These are phyloP conservation scores for Saccharomycopsis lassenensis DNA, from an alignment of 805 yeast genomes.

Conservation along the genomic window DNA sequence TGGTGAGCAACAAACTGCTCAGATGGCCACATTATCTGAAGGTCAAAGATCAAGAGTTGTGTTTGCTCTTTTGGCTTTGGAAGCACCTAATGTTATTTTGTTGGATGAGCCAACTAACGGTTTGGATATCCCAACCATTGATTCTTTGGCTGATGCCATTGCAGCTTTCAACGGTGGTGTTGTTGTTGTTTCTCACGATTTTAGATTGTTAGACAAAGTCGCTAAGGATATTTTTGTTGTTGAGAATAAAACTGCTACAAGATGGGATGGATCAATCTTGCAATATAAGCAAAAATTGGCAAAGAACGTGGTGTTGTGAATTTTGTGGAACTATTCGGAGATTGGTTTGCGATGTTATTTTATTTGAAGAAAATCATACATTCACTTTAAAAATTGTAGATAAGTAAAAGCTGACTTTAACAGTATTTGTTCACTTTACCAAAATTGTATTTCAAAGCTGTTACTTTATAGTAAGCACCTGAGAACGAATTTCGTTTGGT, in stretches of 20 bases:
- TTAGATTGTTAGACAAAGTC: slow-evolving; percentile 92
- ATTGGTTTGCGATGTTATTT: background rate
- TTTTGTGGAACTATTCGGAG: background rate
- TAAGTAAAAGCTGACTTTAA: background rate
- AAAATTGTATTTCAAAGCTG: too few relatives aligned
- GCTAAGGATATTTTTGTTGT: slow-evolving; percentile 97
- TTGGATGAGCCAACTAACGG: slow-evolving; percentile 99
- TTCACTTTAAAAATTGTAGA: slow-evolving; percentile 5
- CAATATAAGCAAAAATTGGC: slow-evolving; percentile 94
- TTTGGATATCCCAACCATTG: slow-evolving; percentile 96
- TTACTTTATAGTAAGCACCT: too few relatives aligned
- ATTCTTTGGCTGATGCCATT: slow-evolving; percentile 94
- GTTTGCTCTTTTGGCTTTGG: slow-evolving; percentile 89
- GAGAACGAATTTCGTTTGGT: too few relatives aligned
- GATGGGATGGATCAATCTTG: slow-evolving; percentile 90
- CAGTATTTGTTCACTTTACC: too few relatives aligned
- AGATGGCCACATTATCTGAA: slow-evolving; percentile 97
- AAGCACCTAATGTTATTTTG: slow-evolving; percentile 86
- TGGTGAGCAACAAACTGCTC: slow-evolving; percentile 97
- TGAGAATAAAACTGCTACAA: slow-evolving; percentile 88
- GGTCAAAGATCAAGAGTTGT: slow-evolving; percentile 99
- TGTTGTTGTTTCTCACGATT: slow-evolving; percentile 96
- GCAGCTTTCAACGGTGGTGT: slow-evolving; percentile 95
- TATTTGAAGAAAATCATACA: slow-evolving; percentile 2
- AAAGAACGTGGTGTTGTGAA: slow-evolving; percentile 66